Conservation (phyloP, 108 stramenopile genomes). For the Pseudonitzschia multistriata region DNA sequence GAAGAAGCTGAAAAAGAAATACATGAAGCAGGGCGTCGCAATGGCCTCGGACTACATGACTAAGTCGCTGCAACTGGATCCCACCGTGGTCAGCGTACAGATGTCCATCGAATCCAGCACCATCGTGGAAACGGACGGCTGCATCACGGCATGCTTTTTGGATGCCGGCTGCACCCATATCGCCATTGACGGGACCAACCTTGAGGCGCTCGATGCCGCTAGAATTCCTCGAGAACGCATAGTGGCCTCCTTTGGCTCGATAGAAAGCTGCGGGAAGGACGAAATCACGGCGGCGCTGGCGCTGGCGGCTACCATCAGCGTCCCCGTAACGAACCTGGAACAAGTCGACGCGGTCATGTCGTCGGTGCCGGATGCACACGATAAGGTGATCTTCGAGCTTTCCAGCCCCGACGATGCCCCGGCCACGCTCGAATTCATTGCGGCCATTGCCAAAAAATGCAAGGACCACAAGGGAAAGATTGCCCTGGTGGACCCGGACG, state of each 20-base stretch:
- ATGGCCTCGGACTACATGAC: slow-evolving; percentile 60
- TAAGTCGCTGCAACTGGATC: slow-evolving; percentile 61
- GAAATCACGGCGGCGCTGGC: slow-evolving; percentile 16
- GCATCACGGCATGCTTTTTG: slow-evolving; percentile 67
- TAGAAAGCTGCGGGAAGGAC: neutral
- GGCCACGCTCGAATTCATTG: slow-evolving; percentile 10
- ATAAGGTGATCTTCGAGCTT: slow-evolving; percentile 41
- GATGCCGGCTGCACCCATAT: slow-evolving; percentile 77
- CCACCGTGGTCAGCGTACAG: slow-evolving; percentile 71
- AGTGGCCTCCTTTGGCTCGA: slow-evolving; percentile 50
- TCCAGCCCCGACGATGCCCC: neutral
- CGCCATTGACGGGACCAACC: slow-evolving; percentile 48
- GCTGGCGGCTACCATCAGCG: slow-evolving; percentile 29
- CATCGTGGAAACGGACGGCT: slow-evolving; percentile 65
- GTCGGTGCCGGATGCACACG: slow-evolving; percentile 24
- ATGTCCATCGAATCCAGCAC: slow-evolving; percentile 43
- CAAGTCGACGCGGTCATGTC: slow-evolving; percentile 19
- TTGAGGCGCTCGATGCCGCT: slow-evolving; percentile 63
- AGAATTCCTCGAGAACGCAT: slow-evolving; percentile 69
- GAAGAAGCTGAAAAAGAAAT: slow-evolving; percentile 68
- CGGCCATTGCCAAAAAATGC: slow-evolving; percentile 40
- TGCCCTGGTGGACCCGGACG: slow-evolving; percentile 68
- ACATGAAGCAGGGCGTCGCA: slow-evolving; percentile 75
- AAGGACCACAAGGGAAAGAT: slow-evolving; percentile 55
- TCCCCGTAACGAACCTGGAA: slow-evolving; percentile 14